Conservation (phyloP, 768 basidiomycete species). For the Kwoniella shandongensis region DNA sequence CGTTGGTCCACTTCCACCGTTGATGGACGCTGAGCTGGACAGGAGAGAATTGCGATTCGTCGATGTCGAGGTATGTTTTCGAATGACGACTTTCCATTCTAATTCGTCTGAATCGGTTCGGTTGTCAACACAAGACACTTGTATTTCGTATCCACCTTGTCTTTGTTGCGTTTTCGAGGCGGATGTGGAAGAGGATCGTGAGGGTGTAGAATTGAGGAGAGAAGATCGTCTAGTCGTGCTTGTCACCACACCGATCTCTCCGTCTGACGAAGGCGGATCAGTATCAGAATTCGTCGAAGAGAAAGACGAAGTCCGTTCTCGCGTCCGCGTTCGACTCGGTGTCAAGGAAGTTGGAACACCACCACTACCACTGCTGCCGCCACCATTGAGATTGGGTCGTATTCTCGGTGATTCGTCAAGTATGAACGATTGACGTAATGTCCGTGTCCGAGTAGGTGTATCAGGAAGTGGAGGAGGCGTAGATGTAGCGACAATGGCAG, state of each 20-base stretch:
- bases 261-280: constrained; percentile 12
- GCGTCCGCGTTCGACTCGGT: not conserved
- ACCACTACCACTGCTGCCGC: no score
- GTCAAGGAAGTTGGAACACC: no score
- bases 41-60: not conserved
- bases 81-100: constrained; percentile 64
- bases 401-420: not conserved
- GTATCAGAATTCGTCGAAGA: constrained; percentile 11
- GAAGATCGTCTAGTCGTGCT: constrained; percentile 4
- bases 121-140: constrained; percentile 23
- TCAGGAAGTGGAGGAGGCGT: no score
- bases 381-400: no score
- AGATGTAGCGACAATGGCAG: not conserved
- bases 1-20: not conserved
- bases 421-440: not conserved
- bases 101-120: constrained; percentile 51
- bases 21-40: no score
- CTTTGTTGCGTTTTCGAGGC: no score
- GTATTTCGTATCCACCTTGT: constrained; percentile 23
- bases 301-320: constrained; percentile 4
- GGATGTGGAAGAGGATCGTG: constrained; percentile 3
- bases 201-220: constrained; percentile 9
- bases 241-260: constrained; percentile 14
- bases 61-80: constrained; percentile 9
- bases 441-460: not conserved